Base-by-base conservation (phyloP, 164 flowering plant genomes). In the Aristolochia fimbriata region DNA sequence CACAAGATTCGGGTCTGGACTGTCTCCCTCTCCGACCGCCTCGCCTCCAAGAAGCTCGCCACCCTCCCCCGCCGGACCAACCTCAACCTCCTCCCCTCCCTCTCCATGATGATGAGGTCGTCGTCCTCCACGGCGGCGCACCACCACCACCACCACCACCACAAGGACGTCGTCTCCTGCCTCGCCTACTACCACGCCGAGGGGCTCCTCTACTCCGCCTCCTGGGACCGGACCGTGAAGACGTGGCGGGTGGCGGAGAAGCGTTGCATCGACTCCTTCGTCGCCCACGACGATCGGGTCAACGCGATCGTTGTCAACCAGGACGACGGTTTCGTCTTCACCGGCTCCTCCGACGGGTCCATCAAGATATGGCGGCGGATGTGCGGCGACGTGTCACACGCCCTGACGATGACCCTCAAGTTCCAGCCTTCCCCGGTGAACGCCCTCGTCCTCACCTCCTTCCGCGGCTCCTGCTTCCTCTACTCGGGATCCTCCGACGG, bases 351-450 rank as follows among this genome's bases (percentile, higher is more conserved):
- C 0, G 81, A 77, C 50, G 76, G 61, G 0, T 72, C 80, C 0
- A 67, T 78, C 43, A 80, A 80, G 59, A 75, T 82, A 43, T 82
- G 88, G 88, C 64, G 80, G 37, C 72, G 72, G 24, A 68, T 73
- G 0, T 79, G 58, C 22, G 71, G 77, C 12, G 83, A 75, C 43
- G 63, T 46, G 59, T 76, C 78, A n/a, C 88, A 83, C 46, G 68
- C 69, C 6, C 82, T 81, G 41, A 76, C 70, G 8, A 73, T 74
- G 73, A 77, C 79, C 0, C 76, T 83, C 0, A 68, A 59, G 17
- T 75, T 72, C 72, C 84, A 77, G 41, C 66, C 52, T 0, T 80
- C 80, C 0, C 78, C 83, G 1, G 68, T 74, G 15, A 72, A 77
- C 55, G 76, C 81, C 17, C 56, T 77, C 57, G 78, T 76, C 11